These are phyloP conservation scores for Phytophthora podocarpi DNA, from an alignment of 352 stramenopile species.

Conservation along the genomic window DNA sequence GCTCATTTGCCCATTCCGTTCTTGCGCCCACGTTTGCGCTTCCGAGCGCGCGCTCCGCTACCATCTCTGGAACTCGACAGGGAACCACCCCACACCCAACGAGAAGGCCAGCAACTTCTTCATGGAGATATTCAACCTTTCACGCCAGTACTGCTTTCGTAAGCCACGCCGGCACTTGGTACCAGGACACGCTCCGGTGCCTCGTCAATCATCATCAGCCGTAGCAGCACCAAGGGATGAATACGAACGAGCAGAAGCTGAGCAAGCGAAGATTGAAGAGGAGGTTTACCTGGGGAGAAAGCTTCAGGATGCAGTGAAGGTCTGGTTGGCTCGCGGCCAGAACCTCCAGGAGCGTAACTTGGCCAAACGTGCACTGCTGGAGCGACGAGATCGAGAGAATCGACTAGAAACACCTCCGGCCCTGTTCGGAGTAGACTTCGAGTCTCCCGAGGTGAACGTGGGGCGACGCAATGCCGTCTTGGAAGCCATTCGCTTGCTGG, in stretches of 20 bases:
- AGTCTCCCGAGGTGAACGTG: constrained; percentile 64
- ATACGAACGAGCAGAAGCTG: constrained; percentile 22
- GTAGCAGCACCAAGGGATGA: constrained; percentile 22
- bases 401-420: constrained; percentile 40
- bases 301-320: constrained; percentile 50
- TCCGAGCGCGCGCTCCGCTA: constrained; percentile 74
- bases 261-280: constrained; percentile 44
- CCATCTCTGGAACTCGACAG: constrained; percentile 73
- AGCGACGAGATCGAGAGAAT: constrained; percentile 40
- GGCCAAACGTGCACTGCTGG: constrained; percentile 30
- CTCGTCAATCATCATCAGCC: constrained; percentile 6
- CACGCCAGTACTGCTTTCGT: constrained; percentile 74
- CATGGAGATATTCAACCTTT: constrained; percentile 78
- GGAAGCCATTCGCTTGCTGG: constrained; percentile 45
- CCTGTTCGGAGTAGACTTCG: constrained; percentile 72
- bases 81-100: constrained; percentile 55
- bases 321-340: constrained; percentile 49
- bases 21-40: constrained; percentile 69
- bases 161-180: constrained; percentile 66
- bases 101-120: constrained; percentile 68
- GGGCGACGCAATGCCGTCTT: constrained; percentile 66
- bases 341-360: constrained; percentile 50
- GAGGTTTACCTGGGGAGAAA: constrained; percentile 76
- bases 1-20: constrained; percentile 76
- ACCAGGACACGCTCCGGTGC: constrained; percentile 5